These are phyloP conservation scores for Elsinoe arachidis DNA, from an alignment of 2,329 filamentous ascomycete species.

Conservation along the genomic window DNA sequence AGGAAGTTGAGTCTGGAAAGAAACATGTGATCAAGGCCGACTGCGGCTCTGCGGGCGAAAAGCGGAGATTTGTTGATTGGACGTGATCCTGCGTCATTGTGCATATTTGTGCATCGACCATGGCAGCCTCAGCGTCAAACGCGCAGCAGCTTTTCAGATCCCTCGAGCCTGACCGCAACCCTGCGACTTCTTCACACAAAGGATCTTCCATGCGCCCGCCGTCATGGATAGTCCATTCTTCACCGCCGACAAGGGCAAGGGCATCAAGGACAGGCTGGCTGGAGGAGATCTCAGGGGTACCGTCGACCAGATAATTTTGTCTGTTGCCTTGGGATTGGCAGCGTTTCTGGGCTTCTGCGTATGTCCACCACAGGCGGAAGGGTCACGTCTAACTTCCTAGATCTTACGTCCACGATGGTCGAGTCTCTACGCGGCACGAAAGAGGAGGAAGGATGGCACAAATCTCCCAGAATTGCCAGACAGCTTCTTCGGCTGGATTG, in stretches of 20 bases:
- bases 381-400: constrained; percentile 37
- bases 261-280: constrained; percentile 24
- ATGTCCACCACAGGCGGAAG: constrained; percentile 25
- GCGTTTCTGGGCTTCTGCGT: constrained; percentile 73
- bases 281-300: constrained; percentile 35
- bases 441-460: constrained; percentile 60
- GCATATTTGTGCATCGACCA: constrained; percentile 1
- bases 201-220: not conserved
- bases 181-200: not conserved
- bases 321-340: constrained; percentile 57
- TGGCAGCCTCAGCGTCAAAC: not conserved
- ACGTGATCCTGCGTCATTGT: constrained; percentile 20
- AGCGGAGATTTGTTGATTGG: constrained; percentile 28
- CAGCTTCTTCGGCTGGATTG: constrained; percentile 87
- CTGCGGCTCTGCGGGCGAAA: constrained; percentile 22
- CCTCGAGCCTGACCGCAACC: constrained; percentile 5
- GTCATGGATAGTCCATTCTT: not conserved
- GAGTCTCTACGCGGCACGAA: constrained; percentile 78
- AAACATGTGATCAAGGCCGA: not conserved
- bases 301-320: constrained; percentile 60
- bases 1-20: not conserved
- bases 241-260: constrained; percentile 13
- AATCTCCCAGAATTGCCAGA: constrained; percentile 71
- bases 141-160: not conserved
- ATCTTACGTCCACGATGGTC: constrained; percentile 86